phyloP scores from a whole-genome alignment of 2,329 filamentous ascomycete species.

The Fusarium mexicanum region DNA sequence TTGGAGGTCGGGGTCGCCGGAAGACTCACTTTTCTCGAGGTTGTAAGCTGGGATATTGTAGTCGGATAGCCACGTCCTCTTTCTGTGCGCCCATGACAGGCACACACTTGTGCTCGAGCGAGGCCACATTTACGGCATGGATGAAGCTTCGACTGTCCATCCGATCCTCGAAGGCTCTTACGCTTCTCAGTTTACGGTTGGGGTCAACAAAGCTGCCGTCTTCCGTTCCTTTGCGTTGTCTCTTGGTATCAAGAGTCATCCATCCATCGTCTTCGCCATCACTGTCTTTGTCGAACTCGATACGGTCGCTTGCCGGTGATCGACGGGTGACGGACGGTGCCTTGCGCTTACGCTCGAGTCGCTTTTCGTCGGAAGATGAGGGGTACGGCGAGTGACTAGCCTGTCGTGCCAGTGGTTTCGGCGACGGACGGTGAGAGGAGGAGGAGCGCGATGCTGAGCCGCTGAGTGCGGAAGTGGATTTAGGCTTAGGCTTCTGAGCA shows the following conservation, averaged over 20 bases:
- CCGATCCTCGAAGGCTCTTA: constrained; percentile 56
- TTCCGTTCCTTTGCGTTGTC: constrained; percentile 54
- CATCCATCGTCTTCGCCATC: constrained; percentile 64
- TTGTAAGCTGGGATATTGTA: constrained; percentile 86
- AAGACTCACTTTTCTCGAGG: constrained; percentile 70
- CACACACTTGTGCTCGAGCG: constrained; percentile 60
- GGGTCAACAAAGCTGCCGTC: constrained; percentile 56
- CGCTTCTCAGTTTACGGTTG: constrained; percentile 58
- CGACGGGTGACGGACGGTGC: constrained; percentile 48
- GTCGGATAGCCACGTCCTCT: constrained; percentile 68
- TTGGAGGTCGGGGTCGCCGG: neutral
- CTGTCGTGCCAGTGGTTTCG: constrained; percentile 51
- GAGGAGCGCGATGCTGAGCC: constrained; percentile 48
- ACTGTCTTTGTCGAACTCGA: constrained; percentile 62
- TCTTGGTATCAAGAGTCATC: constrained; percentile 59
- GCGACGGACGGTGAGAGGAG: constrained; percentile 52
- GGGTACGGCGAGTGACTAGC: constrained; percentile 56
- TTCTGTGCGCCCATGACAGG: constrained; percentile 59
- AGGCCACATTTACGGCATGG: constrained; percentile 67
- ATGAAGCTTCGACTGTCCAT: constrained; percentile 59
- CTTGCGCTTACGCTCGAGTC: constrained; percentile 60
- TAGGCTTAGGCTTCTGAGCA: constrained; percentile 50
- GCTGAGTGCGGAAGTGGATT: constrained; percentile 46
- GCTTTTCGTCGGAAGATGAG: constrained; percentile 52
- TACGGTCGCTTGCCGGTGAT: constrained; percentile 60